Evolutionary conservation across 148 eudicot genomes (phyloP), one percentile per base, ranked within the genome.

Genomic region (Polygonum maritimum): DNA sequence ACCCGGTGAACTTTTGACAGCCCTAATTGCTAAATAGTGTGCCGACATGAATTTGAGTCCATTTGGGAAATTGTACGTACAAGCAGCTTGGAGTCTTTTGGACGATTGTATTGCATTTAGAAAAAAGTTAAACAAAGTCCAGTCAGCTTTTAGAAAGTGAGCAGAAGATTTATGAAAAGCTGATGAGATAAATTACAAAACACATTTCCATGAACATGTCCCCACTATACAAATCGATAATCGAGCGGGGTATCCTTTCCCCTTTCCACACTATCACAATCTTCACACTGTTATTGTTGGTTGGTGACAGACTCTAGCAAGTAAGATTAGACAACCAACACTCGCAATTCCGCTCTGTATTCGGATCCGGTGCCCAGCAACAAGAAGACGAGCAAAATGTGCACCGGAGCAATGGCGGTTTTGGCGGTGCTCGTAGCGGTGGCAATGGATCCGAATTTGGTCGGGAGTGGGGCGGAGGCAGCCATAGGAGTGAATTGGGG

Each of bases 401-500:
- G 19, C 71, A 35, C 2, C 1, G 44, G 19, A 36, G 21, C 21
- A 67, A 16, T 8, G 40, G 71, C 41, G 71, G 71, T 67, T 4
- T 44, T 67, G 2, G 19, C n/a, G n/a, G 19, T 38, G 44, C 14
- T 67, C 19, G 41, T 67, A 14, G 71, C 19, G 44, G 19, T 38
- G 71, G 71, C 71, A n/a, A 19, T 67, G 36, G 71, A 67, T 36
- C 71, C 41, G 71, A 67, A 14, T 67, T 44, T 16, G n/a, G 15
- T 3, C 41, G 11, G 71, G 71, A 14, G 71, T 19, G 19, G 38
- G 16, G 77, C 69, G 77, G 86, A 76, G 48, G 89, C 88, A 7
- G 95, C 85, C 16, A 80, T 92, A 71, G 98, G 98, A 7, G 90
- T 92, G 78, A 92, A 90, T 86, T 92, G 98, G 98, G 98, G 98